Evolutionary conservation across 306 rosid species (phyloP), one percentile per base, ranked within the genome.

Genomic region (Acacia acuminata): DNA sequence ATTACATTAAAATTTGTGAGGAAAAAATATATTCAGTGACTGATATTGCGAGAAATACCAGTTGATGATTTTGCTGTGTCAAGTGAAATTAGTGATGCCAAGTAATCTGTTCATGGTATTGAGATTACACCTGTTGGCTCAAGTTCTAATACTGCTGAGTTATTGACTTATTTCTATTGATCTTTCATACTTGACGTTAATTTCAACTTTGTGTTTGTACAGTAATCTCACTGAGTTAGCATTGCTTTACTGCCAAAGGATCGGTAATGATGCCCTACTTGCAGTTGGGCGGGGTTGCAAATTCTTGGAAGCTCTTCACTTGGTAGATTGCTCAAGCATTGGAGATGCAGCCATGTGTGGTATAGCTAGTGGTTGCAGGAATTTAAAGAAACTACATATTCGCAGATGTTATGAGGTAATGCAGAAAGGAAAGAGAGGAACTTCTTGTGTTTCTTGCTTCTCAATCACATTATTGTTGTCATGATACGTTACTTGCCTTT

Each of bases 401-500:
- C 97, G 92, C 25, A 94, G 97, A 73, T 96, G 99, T 87, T 91
- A 94, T 85, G 98, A 96, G 98, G 97, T 94, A 81, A 68, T 79
- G 25, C 27, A 2, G 27, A 44, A 27, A 71, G 20, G 8, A 58
- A 55, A 67, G 43, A 30, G 30, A 22, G 55, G 77, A 56, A 44
- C 6, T 81, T 43, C 75, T 7, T 63, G 10, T 75, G 56, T 79
- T 60, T 27, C 19, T 80, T 38, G 68, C 32, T 42, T 48, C 67
- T 4, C 16, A 75, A 10, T 22, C 44, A 42, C n/a, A 11, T 60
- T 53, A 70, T 51, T 82, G 34, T 77, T 43, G 42, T 70, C 34
- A 60, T 32, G 45, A 55, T 60, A 13, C 27, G 51, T 76, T 55
- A 55, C 61, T 55, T 68, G 53, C 76, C 76, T 34, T 55, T 20